Evolutionary conservation across 1,284 basidiomycete species (phyloP).

Genomic region (Ganoderma meredithae): DNA sequence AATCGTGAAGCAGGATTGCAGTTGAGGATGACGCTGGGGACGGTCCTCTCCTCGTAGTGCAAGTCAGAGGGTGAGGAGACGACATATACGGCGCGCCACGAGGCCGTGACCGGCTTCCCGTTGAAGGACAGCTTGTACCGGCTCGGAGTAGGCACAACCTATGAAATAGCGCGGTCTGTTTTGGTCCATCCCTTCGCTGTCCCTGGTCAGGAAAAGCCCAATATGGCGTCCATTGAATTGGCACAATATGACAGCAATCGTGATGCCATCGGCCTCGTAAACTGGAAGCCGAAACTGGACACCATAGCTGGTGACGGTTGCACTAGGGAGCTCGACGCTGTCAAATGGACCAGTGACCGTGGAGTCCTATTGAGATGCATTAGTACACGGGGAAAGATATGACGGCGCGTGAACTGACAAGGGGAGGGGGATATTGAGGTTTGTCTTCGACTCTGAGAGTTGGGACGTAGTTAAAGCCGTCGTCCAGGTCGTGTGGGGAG

Average conservation of each 20-base stretch:
- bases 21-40: neutral
- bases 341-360: neutral
- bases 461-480: neutral
- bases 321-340: neutral
- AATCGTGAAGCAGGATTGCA: neutral
- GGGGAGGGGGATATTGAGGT: neutral
- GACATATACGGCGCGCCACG: neutral
- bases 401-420: neutral
- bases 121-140: neutral
- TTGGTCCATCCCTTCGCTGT: neutral
- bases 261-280: neutral
- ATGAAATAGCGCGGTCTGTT: neutral
- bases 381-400: neutral
- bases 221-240: neutral
- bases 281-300: constrained; percentile 3
- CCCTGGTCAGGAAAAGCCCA: neutral
- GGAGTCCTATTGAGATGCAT: neutral
- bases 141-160: neutral
- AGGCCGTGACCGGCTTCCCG: neutral
- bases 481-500: neutral
- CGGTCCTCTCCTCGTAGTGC: neutral
- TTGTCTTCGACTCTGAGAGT: neutral
- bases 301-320: neutral
- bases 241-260: constrained; percentile 1
- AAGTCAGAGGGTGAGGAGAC: neutral